phyloP scores from a whole-genome alignment of 495 filamentous ascomycete genomes.

The Annulohypoxylon maeteangense region DNA sequence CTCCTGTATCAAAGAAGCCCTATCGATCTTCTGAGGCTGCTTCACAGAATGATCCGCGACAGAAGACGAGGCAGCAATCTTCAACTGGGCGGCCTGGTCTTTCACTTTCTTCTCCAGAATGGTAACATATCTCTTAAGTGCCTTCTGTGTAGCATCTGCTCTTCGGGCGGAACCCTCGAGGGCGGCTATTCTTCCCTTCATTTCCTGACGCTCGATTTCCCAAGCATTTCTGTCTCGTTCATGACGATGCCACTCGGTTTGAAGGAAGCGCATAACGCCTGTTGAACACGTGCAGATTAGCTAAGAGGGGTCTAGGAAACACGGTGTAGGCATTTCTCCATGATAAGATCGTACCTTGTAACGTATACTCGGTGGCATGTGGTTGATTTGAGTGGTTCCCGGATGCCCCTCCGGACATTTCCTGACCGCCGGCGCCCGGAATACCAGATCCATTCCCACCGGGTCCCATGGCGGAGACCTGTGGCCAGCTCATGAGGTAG shows the following conservation, averaged over 20 bases:
- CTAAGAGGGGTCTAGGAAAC: conserved; percentile 1
- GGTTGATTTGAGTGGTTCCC: conserved; percentile 61
- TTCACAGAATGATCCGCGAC: conserved; percentile 50
- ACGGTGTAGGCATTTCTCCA: background rate
- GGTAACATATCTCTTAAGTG: conserved; percentile 85
- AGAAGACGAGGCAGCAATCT: conserved; percentile 42
- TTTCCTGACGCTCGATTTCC: conserved; percentile 99
- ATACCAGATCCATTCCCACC: conserved; percentile 44
- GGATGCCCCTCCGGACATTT: conserved; percentile 41
- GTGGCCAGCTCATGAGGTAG: conserved; percentile 48
- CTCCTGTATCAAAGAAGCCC: conserved; percentile 57
- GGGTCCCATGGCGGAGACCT: conserved; percentile 45
- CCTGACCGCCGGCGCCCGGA: conserved; percentile 37
- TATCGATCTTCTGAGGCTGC: conserved; percentile 55
- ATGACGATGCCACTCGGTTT: conserved; percentile 98
- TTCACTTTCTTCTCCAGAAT: conserved; percentile 92
- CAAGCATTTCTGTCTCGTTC: conserved; percentile 98
- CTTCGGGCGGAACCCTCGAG: conserved; percentile 89
- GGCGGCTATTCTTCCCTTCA: conserved; percentile 97
- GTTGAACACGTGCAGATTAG: conserved; percentile 25
- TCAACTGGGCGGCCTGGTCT: conserved; percentile 66
- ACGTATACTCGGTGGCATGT: conserved; percentile 94
- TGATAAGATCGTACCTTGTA: conserved; percentile 76
- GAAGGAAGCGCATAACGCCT: conserved; percentile 99
- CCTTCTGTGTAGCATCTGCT: conserved; percentile 85